Conservation (phyloP, 2,329 filamentous ascomycete species). For the Epichloe scottii region DNA sequence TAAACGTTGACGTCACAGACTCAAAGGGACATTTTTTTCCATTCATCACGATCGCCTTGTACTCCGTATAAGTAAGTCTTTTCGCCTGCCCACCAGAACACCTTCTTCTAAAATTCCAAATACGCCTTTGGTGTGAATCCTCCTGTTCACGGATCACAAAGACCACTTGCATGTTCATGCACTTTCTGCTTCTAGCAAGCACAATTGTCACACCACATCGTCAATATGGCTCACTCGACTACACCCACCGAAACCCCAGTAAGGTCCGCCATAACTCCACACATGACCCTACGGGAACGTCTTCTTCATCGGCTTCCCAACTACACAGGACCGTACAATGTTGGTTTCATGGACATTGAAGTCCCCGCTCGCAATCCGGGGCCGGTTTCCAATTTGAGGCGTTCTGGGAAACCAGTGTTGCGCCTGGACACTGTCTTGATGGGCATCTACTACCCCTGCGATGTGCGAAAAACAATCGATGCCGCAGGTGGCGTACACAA, state of each 20-base stretch:
- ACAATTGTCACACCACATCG: not conserved
- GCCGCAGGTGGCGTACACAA: conserved; percentile 20
- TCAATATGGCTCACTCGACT: conserved; percentile 3
- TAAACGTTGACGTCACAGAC: conserved; percentile 5
- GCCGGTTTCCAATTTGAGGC: conserved; percentile 27
- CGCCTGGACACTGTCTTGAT: conserved; percentile 46
- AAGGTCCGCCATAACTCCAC: conserved; percentile 14
- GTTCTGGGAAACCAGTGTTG: conserved; percentile 26
- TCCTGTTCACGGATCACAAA: not conserved
- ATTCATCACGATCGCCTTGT: not conserved
- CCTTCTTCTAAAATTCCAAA: not conserved
- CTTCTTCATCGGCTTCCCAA: conserved; percentile 39
- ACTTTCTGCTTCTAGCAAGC: not conserved
- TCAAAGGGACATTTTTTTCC: not conserved
- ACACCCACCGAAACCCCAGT: conserved; percentile 1
- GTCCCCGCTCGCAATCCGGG: conserved; percentile 37
- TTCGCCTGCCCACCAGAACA: not conserved
- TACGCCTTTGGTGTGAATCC: not conserved
- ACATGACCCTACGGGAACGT: conserved; percentile 22
- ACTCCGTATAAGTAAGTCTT: not conserved
- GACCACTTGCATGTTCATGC: not conserved
- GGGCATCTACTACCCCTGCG: conserved; percentile 52
- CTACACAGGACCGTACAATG: conserved; percentile 53
- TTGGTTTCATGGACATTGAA: conserved; percentile 57
- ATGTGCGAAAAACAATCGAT: conserved; percentile 18